Conservation (phyloP, 257 asterid genomes). For the Oldenlandia corymbosa region DNA sequence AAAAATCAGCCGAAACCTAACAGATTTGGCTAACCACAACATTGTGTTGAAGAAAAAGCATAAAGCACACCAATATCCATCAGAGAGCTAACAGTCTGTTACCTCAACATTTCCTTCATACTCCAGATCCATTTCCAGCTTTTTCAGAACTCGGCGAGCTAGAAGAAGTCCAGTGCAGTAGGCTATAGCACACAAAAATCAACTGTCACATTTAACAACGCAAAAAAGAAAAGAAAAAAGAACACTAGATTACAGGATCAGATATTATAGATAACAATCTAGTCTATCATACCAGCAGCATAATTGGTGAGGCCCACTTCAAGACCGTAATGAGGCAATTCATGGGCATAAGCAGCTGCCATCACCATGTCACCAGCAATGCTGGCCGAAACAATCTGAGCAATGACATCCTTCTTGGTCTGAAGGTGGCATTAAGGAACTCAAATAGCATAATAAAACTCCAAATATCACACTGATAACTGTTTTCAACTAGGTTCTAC, state of each 20-base stretch:
- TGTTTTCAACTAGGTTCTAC: not conserved
- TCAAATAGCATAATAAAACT: not conserved
- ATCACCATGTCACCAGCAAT: conserved; percentile 61
- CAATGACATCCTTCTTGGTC: conserved; percentile 65
- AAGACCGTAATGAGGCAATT: conserved; percentile 60
- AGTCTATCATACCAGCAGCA: conserved; percentile 46
- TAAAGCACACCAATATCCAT: not conserved
- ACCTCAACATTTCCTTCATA: conserved; percentile 73
- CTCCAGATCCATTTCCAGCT: conserved; percentile 68
- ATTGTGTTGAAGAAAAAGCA: not conserved
- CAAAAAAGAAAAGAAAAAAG: too few relatives aligned
- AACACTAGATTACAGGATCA: too few relatives aligned
- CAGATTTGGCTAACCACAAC: too few relatives aligned
- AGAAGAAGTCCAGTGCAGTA: conserved; percentile 74
- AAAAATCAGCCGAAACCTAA: too few relatives aligned
- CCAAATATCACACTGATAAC: not conserved
- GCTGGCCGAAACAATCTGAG: conserved; percentile 62
- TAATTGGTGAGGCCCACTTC: conserved; percentile 64
- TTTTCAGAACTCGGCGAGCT: conserved; percentile 68
- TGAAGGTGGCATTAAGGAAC: conserved; percentile 32
- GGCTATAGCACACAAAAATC: too few relatives aligned
- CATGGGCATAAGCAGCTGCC: conserved; percentile 61
- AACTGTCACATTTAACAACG: too few relatives aligned
- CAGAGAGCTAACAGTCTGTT: not conserved
- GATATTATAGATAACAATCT: not conserved